Evolutionary conservation across 768 basidiomycete genomes (phyloP).

Genomic region (Boletus pseudopeckii): DNA sequence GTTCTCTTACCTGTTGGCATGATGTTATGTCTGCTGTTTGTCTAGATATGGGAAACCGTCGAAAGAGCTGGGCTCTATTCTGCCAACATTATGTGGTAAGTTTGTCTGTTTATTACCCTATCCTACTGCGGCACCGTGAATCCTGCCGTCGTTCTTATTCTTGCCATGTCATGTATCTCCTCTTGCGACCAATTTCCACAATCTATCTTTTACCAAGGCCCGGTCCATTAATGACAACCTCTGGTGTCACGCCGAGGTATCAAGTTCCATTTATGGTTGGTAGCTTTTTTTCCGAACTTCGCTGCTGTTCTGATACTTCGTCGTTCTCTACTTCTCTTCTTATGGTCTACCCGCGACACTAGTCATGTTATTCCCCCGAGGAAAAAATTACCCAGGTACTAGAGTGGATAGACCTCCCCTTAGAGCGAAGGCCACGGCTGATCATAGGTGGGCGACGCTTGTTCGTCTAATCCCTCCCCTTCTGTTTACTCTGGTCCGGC

Average conservation of each 20-base stretch:
- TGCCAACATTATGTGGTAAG: constrained; percentile 88
- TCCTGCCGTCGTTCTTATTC: not conserved
- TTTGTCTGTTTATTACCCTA: constrained; percentile 1
- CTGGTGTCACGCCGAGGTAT: constrained; percentile 14
- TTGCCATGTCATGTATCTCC: not conserved
- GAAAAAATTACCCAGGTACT: constrained; percentile 71
- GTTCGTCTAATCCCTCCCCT: not conserved
- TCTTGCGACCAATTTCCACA: not conserved
- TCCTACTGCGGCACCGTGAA: not conserved
- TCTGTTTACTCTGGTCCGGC: not conserved
- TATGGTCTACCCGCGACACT: not conserved
- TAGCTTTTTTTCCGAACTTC: not conserved
- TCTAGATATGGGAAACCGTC: constrained; percentile 86
- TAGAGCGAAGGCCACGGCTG: constrained; percentile 66
- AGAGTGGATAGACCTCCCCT: constrained; percentile 64
- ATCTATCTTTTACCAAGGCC: constrained; percentile 6
- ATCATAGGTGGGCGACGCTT: constrained; percentile 50
- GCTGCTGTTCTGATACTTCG: not conserved
- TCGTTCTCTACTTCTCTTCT: not conserved
- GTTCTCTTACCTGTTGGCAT: not conserved
- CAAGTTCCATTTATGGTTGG: constrained; percentile 16
- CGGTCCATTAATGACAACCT: constrained; percentile 7
- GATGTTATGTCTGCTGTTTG: not conserved
- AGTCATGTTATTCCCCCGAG: constrained; percentile 13
- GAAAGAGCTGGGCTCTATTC: constrained; percentile 66